A percentile compares a stretch with the other conserved stretches of the same genome.
These are phyloP conservation scores for Ascochyta lentis DNA, from an alignment of 2,329 filamentous ascomycete genomes.

Conservation along the genomic window DNA sequence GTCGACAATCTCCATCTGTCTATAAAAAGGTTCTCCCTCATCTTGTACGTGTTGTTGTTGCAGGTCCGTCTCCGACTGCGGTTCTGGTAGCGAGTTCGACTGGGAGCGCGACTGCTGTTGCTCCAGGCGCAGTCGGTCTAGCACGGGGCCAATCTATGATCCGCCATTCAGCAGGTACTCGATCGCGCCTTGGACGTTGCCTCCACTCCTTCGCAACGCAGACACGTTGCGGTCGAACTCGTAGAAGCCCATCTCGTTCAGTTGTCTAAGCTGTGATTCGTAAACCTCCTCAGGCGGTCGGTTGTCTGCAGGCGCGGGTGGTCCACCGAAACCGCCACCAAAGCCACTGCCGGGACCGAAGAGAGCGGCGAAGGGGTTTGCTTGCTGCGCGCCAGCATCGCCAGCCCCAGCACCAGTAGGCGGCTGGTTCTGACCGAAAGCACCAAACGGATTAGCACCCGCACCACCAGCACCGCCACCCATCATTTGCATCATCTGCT, in stretches of 20 bases:
- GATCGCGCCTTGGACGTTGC: slow-evolving; percentile 91
- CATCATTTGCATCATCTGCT: slow-evolving; percentile 62
- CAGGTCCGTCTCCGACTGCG: background rate
- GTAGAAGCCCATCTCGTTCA: slow-evolving; percentile 99
- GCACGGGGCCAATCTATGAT: slow-evolving; percentile 27
- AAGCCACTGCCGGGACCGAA: slow-evolving; percentile 56
- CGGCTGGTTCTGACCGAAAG: slow-evolving; percentile 56
- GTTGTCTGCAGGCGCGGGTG: slow-evolving; percentile 72
- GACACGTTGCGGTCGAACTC: slow-evolving; percentile 94
- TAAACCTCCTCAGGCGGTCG: slow-evolving; percentile 94
- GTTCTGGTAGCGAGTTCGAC: background rate
- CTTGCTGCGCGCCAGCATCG: slow-evolving; percentile 16
- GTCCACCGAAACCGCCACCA: slow-evolving; percentile 42
- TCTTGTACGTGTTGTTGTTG: background rate
- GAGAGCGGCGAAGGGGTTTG: slow-evolving; percentile 52
- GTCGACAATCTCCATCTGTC: background rate
- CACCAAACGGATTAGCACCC: slow-evolving; percentile 45
- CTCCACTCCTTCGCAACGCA: slow-evolving; percentile 85
- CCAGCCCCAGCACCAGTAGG: slow-evolving; percentile 40
- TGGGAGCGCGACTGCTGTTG: background rate
- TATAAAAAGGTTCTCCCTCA: background rate
- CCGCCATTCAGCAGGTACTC: slow-evolving; percentile 66
- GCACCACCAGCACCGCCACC: slow-evolving; percentile 55
- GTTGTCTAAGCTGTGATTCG: slow-evolving; percentile 83
- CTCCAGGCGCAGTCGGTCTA: slow-evolving; percentile 11